These are phyloP conservation scores for Orobanche coerulescens DNA, from an alignment of 257 asterid species.

Conservation along the genomic window DNA sequence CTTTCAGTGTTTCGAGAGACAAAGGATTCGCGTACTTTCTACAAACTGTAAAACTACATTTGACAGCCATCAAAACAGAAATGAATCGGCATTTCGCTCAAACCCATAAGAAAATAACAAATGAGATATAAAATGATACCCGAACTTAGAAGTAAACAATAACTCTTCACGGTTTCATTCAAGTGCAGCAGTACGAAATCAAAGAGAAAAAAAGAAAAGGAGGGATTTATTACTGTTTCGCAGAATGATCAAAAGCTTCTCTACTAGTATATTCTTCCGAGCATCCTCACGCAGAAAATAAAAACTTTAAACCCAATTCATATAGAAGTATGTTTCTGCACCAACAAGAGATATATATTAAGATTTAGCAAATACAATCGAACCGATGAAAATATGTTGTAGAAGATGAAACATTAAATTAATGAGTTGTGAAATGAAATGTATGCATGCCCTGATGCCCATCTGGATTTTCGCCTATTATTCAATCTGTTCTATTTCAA, in stretches of 20 bases:
- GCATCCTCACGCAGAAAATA: conserved; percentile 15
- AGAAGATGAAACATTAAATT: background rate
- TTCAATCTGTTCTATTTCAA: no score
- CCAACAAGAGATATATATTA: conserved; percentile 8
- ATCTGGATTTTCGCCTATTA: no score
- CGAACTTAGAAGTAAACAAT: background rate
- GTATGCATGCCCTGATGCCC: no score
- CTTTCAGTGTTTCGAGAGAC: no score
- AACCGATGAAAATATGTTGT: background rate
- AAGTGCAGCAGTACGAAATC: background rate
- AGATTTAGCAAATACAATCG: conserved; percentile 5
- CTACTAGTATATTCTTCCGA: conserved; percentile 4
- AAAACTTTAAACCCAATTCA: background rate
- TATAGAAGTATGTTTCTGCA: conserved; percentile 29
- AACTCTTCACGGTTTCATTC: conserved; percentile 7
- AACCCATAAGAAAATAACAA: background rate
- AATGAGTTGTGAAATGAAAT: no score
- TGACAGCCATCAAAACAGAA: background rate
- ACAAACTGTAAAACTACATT: no score
- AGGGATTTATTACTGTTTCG: background rate
- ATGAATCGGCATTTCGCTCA: no score
- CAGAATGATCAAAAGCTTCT: conserved; percentile 7
- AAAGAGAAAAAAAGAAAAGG: background rate
- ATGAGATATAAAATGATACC: background rate
- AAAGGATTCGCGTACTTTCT: no score